Evolutionary conservation across 768 basidiomycete species (phyloP).

Genomic region (Tricholoma sp.): DNA sequence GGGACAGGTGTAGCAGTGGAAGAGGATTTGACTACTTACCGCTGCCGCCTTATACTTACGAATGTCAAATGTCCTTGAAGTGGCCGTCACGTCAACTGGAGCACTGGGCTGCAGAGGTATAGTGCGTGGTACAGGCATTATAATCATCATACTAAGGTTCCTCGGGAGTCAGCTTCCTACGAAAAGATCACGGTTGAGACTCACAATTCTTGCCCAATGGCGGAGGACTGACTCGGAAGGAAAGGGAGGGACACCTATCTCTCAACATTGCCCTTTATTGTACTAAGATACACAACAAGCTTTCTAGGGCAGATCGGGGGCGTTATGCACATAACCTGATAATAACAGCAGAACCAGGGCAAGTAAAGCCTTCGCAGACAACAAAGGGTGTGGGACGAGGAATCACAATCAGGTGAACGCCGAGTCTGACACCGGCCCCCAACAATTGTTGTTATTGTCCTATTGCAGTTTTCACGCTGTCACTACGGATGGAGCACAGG

Average conservation of each 20-base stretch:
- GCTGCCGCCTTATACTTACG: slow-evolving; percentile 16
- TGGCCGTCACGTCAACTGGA: background rate
- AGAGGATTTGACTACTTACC: slow-evolving; percentile 2
- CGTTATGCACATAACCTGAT: background rate
- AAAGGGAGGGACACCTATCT: background rate
- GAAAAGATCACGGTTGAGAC: background rate
- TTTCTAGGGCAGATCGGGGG: background rate
- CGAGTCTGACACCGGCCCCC: background rate
- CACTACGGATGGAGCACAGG: background rate
- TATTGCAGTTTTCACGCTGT: background rate
- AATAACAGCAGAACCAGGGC: background rate
- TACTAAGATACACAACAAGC: background rate
- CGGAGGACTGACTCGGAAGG: background rate
- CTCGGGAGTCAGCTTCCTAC: background rate
- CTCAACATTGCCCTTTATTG: background rate
- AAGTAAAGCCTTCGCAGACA: background rate
- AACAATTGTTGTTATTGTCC: background rate
- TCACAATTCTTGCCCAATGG: background rate
- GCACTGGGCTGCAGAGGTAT: background rate
- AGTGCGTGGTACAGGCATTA: background rate
- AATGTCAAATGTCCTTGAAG: slow-evolving; percentile 12
- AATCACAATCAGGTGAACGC: background rate
- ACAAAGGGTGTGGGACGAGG: background rate
- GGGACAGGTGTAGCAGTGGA: background rate
- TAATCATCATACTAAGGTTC: background rate